Conservation (phyloP, 345 rosid species). For the Mangifera indica region DNA sequence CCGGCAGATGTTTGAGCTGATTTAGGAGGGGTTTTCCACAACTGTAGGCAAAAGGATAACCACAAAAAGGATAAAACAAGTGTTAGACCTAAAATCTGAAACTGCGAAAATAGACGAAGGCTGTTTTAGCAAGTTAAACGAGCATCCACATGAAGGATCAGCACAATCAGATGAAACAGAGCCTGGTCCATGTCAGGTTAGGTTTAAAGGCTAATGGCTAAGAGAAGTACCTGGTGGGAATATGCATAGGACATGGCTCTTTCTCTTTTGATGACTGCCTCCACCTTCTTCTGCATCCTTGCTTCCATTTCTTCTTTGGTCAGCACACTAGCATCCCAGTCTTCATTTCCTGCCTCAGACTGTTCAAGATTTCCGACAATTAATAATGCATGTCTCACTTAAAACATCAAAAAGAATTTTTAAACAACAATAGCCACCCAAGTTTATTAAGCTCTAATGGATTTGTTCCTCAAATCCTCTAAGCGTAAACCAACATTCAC, state of each 20-base stretch:
- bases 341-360: conserved; percentile 68
- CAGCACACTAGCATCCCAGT: conserved; percentile 85
- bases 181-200: not conserved
- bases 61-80: not conserved
- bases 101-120: not conserved
- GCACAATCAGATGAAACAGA: not conserved
- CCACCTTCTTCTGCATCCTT: conserved; percentile 72
- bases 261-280: conserved; percentile 81
- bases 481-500: too few species aligned
- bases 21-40: conserved; percentile 59
- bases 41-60: conserved; percentile 30
- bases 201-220: not conserved
- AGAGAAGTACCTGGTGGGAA: conserved; percentile 69
- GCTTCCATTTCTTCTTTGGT: conserved; percentile 75
- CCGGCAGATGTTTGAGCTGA: conserved; percentile 47
- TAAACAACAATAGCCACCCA: not conserved
- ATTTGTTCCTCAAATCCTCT: too few species aligned
- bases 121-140: not conserved
- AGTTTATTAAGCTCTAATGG: not conserved
- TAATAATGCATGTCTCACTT: not conserved
- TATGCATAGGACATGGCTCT: conserved; percentile 90
- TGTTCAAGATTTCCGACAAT: conserved; percentile 26
- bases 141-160: not conserved
- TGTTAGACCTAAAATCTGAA: not conserved
- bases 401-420: not conserved